Conservation (phyloP, 208 protist genomes). For the Crithidia expoeki region DNA sequence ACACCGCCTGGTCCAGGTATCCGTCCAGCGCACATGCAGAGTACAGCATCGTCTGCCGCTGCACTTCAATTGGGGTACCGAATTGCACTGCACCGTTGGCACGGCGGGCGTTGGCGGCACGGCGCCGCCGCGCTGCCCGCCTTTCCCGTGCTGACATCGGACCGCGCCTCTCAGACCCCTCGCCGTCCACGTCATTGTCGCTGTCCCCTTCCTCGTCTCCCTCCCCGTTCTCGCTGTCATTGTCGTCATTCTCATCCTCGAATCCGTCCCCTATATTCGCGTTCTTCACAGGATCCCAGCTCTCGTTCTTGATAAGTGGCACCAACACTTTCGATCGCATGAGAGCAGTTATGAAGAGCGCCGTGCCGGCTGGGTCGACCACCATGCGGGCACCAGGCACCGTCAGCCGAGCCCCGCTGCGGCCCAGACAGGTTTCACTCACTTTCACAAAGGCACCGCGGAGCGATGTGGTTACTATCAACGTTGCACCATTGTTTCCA, state of each 20-base stretch:
- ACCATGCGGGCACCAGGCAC: conserved; percentile 95
- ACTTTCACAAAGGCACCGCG: conserved; percentile 92
- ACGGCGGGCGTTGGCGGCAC: conserved; percentile 17
- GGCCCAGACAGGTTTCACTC: conserved; percentile 96
- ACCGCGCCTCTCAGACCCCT: no score
- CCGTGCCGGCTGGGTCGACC: conserved; percentile 94
- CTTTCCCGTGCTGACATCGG: conserved; percentile 24
- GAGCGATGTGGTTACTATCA: conserved; percentile 64
- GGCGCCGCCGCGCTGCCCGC: conserved; percentile 26
- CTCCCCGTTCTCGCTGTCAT: conserved; percentile 18
- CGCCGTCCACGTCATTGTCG: conserved; percentile 26
- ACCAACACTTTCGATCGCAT: conserved; percentile 77
- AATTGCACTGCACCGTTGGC: conserved; percentile 60
- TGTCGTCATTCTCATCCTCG: conserved; percentile 22
- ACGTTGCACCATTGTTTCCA: conserved; percentile 12
- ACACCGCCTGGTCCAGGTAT: conserved; percentile 55
- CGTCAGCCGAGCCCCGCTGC: conserved; percentile 96
- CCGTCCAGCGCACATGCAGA: conserved; percentile 75
- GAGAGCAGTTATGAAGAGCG: conserved; percentile 95
- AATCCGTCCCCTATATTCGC: conserved; percentile 22
- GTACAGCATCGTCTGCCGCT: conserved; percentile 77
- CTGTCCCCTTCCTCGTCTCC: background rate
- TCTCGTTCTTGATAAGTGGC: conserved; percentile 41
- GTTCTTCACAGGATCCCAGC: conserved; percentile 21
- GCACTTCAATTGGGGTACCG: conserved; percentile 68